phyloP scores from a whole-genome alignment of 1,139 yeast genomes.

The Blastobotrys indianensis region DNA sequence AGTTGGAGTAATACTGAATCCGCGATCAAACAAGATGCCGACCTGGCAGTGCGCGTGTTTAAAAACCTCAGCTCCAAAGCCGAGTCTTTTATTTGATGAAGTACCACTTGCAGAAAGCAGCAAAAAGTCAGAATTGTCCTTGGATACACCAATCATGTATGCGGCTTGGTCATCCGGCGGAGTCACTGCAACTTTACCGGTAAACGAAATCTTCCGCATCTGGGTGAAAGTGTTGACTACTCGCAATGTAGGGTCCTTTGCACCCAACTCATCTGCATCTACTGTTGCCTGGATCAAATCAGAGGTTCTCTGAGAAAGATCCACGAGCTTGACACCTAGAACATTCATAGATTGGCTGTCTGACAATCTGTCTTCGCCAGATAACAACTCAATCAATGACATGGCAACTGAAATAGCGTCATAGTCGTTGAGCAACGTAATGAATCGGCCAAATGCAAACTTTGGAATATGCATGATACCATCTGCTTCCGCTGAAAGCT shows the following conservation, averaged over 20 bases:
- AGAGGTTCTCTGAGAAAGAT: constrained; percentile 60
- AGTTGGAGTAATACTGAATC: constrained; percentile 6
- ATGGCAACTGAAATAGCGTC: constrained; percentile 25
- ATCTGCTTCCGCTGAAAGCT: constrained; percentile 8
- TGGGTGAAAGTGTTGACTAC: constrained; percentile 51
- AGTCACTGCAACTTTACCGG: constrained; percentile 50
- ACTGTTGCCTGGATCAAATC: constrained; percentile 61
- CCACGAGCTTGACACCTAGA: constrained; percentile 52
- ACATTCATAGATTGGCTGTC: constrained; percentile 22
- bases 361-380: constrained; percentile 1
- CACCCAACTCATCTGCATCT: constrained; percentile 29
- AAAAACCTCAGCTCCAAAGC: too few relatives aligned
- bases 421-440: constrained; percentile 22
- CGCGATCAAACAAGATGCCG: constrained; percentile 15
- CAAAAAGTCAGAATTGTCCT: not conserved
- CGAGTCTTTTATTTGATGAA: too few relatives aligned
- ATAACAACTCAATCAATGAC: constrained; percentile 34
- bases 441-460: constrained; percentile 11
- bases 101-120: not conserved
- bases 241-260: constrained; percentile 45
- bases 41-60: constrained; percentile 6
- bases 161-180: constrained; percentile 38
- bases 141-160: constrained; percentile 19
- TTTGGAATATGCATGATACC: constrained; percentile 13
- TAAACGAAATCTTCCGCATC: constrained; percentile 44